Conservation (phyloP, 805 yeast species). For the Blastobotrys americana region DNA sequence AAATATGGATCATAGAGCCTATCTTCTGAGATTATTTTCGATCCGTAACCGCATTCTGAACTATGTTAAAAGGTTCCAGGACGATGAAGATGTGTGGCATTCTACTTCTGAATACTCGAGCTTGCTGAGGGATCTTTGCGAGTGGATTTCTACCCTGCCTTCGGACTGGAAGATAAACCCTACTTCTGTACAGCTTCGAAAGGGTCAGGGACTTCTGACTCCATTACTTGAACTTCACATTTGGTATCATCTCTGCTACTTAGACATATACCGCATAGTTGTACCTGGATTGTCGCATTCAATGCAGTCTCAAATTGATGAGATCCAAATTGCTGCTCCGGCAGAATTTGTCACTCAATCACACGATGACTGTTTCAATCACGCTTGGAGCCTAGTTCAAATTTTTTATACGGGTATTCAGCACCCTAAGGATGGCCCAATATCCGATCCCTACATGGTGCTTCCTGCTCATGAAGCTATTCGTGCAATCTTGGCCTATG, state of each 20-base stretch:
- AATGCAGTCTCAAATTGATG: slow-evolving; percentile 1
- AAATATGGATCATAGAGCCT: background rate
- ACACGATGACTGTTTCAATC: slow-evolving; percentile 3
- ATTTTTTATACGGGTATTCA: background rate
- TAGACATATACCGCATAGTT: slow-evolving; percentile 3
- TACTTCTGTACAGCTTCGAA: background rate
- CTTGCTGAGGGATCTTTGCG: background rate
- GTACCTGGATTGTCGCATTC: slow-evolving; percentile 6
- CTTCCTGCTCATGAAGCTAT: slow-evolving; percentile 9
- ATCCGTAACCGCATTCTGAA: background rate
- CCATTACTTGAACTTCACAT: background rate
- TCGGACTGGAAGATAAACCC: background rate
- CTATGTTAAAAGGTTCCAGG: slow-evolving; percentile 5
- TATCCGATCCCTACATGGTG: slow-evolving; percentile 4
- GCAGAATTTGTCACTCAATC: background rate
- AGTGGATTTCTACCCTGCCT: background rate
- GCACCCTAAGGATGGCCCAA: background rate
- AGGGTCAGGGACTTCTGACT: background rate
- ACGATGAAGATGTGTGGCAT: slow-evolving; percentile 3
- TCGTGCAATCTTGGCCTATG: background rate
- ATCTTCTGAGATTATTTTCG: background rate
- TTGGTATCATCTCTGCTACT: slow-evolving; percentile 6
- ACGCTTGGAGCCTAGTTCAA: slow-evolving; percentile 3
- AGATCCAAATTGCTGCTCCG: slow-evolving; percentile 3
- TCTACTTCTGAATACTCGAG: background rate